A percentile compares a stretch with the other conserved stretches of the same genome.
phyloP scores from a whole-genome alignment of 2,329 filamentous ascomycete genomes.

The Epichloe uncinata region DNA sequence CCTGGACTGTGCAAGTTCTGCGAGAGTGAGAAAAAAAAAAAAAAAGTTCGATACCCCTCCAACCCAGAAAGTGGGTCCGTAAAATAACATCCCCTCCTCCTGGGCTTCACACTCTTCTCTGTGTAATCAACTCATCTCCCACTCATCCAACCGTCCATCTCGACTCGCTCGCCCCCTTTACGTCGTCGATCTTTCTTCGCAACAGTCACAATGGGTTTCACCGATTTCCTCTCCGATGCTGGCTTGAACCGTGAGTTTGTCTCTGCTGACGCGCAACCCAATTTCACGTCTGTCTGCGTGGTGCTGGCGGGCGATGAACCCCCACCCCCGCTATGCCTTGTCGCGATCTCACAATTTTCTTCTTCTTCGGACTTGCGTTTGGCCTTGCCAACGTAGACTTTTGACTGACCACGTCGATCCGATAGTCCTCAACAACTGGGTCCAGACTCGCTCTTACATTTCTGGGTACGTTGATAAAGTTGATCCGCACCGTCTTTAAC shows the following conservation, averaged over 20 bases:
- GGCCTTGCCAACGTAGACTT: background rate
- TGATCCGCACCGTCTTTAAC: background rate
- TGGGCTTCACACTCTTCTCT: background rate
- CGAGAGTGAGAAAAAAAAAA: background rate
- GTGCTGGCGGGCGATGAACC: background rate
- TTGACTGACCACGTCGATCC: constrained; percentile 3
- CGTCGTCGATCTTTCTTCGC: background rate
- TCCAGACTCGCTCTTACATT: constrained; percentile 63
- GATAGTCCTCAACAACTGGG: constrained; percentile 54
- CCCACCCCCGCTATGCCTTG: background rate
- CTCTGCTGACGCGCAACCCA: background rate
- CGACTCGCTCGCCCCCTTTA: background rate
- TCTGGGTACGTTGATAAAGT: constrained; percentile 48
- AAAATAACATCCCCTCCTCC: constrained; percentile 5
- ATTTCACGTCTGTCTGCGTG: background rate
- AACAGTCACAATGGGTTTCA: constrained; percentile 46
- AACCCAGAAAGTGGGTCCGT: constrained; percentile 3
- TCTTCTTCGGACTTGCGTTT: background rate
- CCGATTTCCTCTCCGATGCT: constrained; percentile 49
- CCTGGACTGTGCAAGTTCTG: background rate
- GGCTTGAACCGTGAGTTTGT: constrained; percentile 30
- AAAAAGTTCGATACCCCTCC: constrained; percentile 3
- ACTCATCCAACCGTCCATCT: background rate
- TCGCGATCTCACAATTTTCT: background rate
- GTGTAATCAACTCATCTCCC: background rate